A percentile compares a stretch with the other conserved stretches of the same genome.
These are phyloP conservation scores for Termitomyces sp. DNA, from an alignment of 768 basidiomycete genomes.

Conservation along the genomic window DNA sequence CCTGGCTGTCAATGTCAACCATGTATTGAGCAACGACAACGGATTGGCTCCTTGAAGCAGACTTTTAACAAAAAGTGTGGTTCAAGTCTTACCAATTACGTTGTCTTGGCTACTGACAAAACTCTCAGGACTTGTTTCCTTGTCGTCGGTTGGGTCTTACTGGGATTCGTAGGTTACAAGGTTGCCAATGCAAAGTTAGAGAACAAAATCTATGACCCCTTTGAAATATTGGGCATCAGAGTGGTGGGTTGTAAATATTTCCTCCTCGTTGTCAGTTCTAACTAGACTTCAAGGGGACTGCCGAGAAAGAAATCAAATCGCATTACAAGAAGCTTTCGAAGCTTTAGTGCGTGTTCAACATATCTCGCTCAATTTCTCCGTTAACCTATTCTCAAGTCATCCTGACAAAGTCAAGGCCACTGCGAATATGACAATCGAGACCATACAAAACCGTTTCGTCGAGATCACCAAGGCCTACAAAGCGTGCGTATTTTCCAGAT, in stretches of 20 bases:
- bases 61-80: constrained; percentile 48
- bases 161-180: constrained; percentile 65
- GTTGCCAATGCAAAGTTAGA: constrained; percentile 54
- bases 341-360: constrained; percentile 54
- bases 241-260: constrained; percentile 40
- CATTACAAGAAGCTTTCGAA: constrained; percentile 91
- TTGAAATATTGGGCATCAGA: constrained; percentile 82
- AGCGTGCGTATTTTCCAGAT: constrained; percentile 46
- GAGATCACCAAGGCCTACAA: constrained; percentile 98
- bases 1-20: constrained; percentile 58
- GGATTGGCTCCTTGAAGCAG: constrained; percentile 43
- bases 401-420: constrained; percentile 92
- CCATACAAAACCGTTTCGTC: constrained; percentile 83
- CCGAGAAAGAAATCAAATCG: constrained; percentile 92
- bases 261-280: background rate
- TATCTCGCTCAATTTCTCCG: background rate
- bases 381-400: constrained; percentile 50
- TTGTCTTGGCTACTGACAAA: background rate
- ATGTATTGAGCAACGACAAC: constrained; percentile 52
- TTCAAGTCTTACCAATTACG: constrained; percentile 1
- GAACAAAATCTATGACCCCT: constrained; percentile 84
- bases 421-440: constrained; percentile 80
- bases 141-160: constrained; percentile 66
- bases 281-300: constrained; percentile 40
- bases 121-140: constrained; percentile 53